Evolutionary conservation across 1,284 basidiomycete genomes (phyloP).

Genomic region (Marasmius tenuissimus): DNA sequence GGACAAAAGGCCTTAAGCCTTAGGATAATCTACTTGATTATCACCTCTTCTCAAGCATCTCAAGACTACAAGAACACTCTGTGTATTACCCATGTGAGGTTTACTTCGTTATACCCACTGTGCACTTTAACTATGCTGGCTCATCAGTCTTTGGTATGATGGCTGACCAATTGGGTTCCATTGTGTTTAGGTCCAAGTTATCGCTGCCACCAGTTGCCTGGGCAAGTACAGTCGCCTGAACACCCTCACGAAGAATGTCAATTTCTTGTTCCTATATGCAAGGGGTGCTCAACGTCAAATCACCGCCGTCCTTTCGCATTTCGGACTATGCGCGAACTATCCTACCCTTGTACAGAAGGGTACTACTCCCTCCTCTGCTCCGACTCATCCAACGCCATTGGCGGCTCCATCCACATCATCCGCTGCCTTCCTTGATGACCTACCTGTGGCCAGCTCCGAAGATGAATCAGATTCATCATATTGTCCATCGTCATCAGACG

Average conservation of each 20-base stretch:
- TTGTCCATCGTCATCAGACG: background rate
- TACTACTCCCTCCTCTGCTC: background rate
- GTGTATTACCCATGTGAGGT: no score
- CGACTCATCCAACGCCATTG: background rate
- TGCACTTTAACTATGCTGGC: no score
- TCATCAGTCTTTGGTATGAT: no score
- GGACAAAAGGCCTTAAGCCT: no score
- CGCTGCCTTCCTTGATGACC: background rate
- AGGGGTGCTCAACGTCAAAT: constrained; percentile 28
- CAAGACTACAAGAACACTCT: no score
- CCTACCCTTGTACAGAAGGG: constrained; percentile 14
- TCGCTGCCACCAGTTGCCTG: constrained; percentile 19
- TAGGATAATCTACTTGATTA: no score
- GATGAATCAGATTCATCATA: background rate
- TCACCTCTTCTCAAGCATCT: no score
- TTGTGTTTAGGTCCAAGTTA: no score
- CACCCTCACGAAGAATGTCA: constrained; percentile 23
- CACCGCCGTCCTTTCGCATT: constrained; percentile 23
- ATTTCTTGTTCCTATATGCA: constrained; percentile 33
- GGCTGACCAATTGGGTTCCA: no score
- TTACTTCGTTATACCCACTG: no score
- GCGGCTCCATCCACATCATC: background rate
- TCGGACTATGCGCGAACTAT: constrained; percentile 24
- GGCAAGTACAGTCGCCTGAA: constrained; percentile 32
- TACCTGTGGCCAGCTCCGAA: background rate